These are phyloP conservation scores for Globisporangium acanthophoron DNA, from an alignment of 352 stramenopile species.

Conservation along the genomic window DNA sequence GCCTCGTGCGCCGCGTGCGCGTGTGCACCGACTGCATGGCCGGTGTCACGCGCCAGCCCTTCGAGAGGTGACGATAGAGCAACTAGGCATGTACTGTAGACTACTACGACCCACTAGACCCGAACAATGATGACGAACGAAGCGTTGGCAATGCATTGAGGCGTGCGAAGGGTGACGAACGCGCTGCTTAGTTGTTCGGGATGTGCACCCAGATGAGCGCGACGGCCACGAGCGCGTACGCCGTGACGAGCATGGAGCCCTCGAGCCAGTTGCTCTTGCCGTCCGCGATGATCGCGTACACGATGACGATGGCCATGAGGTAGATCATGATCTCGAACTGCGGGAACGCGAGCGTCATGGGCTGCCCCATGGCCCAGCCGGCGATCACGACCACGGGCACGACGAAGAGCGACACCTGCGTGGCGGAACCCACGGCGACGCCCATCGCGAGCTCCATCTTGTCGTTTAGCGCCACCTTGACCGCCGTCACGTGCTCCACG, in stretches of 20 bases:
- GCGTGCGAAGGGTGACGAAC: background rate
- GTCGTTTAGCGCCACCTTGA: conserved; percentile 96
- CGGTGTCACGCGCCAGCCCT: conserved; percentile 10
- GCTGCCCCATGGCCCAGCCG: conserved; percentile 90
- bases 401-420: conserved; percentile 97
- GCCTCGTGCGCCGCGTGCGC: conserved; percentile 26
- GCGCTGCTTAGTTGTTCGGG: conserved; percentile 23
- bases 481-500: conserved; percentile 96
- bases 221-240: conserved; percentile 86
- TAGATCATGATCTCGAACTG: conserved; percentile 96
- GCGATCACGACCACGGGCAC: conserved; percentile 93
- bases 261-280: conserved; percentile 92
- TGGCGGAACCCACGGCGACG: conserved; percentile 96
- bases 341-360: conserved; percentile 96
- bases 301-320: conserved; percentile 94
- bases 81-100: background rate
- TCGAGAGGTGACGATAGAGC: conserved; percentile 1
- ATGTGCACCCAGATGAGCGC: conserved; percentile 79
- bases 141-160: background rate
- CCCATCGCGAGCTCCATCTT: conserved; percentile 99
- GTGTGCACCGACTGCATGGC: conserved; percentile 39
- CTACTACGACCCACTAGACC: too few relatives aligned
- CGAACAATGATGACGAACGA: too few relatives aligned
- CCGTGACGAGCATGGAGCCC: conserved; percentile 89
- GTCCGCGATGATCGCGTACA: conserved; percentile 89